Evolutionary conservation across 2,329 filamentous ascomycete genomes (phyloP).

Genomic region (Fusarium buxicola): DNA sequence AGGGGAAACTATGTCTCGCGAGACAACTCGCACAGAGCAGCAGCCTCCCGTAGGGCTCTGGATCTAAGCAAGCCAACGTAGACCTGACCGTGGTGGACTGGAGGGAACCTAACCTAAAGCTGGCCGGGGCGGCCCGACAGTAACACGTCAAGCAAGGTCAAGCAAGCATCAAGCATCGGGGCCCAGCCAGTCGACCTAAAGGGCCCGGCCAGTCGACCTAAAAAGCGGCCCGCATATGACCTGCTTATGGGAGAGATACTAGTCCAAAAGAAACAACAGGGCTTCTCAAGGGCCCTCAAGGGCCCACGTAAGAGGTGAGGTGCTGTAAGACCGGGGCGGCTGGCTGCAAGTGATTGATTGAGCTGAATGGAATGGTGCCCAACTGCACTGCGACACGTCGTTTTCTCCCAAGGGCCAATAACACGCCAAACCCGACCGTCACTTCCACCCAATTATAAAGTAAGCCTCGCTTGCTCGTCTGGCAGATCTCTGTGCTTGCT

Average conservation of each 20-base stretch:
- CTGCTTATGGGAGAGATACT: slow-evolving; percentile 31
- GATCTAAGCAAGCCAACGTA: slow-evolving; percentile 15
- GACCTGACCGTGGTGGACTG: not conserved
- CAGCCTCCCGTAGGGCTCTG: slow-evolving; percentile 25
- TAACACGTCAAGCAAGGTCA: no score
- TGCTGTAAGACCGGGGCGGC: slow-evolving; percentile 23
- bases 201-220: slow-evolving; percentile 16
- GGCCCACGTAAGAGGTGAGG: slow-evolving; percentile 27
- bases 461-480: slow-evolving; percentile 28
- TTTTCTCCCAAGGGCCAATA: slow-evolving; percentile 13
- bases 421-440: slow-evolving; percentile 24
- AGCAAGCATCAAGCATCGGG: slow-evolving; percentile 12
- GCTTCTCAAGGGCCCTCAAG: slow-evolving; percentile 21
- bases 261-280: slow-evolving; percentile 26
- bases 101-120: slow-evolving; percentile 11
- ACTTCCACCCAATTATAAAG: slow-evolving; percentile 30
- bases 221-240: slow-evolving; percentile 23
- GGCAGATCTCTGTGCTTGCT: not conserved
- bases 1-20: slow-evolving; percentile 3
- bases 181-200: slow-evolving; percentile 14
- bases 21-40: not conserved
- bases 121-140: not conserved
- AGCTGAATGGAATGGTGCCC: slow-evolving; percentile 4
- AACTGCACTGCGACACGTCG: slow-evolving; percentile 36
- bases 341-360: slow-evolving; percentile 28